phyloP scores from a whole-genome alignment of 2,329 filamentous ascomycete genomes.

The Cladosporium colombiae region DNA sequence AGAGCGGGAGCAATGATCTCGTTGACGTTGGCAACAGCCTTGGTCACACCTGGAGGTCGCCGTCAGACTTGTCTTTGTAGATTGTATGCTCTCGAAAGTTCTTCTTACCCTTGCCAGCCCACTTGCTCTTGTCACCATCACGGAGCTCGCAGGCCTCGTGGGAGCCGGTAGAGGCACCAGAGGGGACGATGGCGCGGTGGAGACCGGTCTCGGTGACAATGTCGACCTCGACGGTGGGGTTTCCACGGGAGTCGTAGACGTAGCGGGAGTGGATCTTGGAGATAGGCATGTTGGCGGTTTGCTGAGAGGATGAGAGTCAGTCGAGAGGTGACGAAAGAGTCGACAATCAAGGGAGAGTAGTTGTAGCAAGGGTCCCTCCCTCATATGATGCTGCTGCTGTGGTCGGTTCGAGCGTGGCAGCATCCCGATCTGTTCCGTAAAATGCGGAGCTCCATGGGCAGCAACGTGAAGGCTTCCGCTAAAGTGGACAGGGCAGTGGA shows the following conservation, averaged over 20 bases:
- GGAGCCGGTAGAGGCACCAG: slow-evolving; percentile 83
- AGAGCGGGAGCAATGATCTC: slow-evolving; percentile 56
- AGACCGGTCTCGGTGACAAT: slow-evolving; percentile 94
- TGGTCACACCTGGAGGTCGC: slow-evolving; percentile 47
- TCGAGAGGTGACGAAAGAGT: background rate
- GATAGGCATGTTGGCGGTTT: slow-evolving; percentile 68
- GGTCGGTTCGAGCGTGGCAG: background rate
- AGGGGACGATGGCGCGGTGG: slow-evolving; percentile 96
- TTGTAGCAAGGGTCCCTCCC: background rate
- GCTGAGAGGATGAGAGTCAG: slow-evolving; percentile 10
- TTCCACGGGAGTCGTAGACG: slow-evolving; percentile 96
- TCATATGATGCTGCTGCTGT: background rate
- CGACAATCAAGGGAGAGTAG: background rate
- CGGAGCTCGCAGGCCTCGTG: slow-evolving; percentile 57
- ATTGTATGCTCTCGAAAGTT: slow-evolving; percentile 8
- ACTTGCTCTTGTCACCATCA: slow-evolving; percentile 55
- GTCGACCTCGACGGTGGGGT: slow-evolving; percentile 98
- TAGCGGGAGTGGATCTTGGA: slow-evolving; percentile 65
- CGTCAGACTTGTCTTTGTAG: slow-evolving; percentile 7
- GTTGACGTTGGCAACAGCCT: slow-evolving; percentile 59
- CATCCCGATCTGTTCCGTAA: slow-evolving; percentile 14
- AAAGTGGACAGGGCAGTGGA: slow-evolving; percentile 13
- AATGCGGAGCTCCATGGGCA: slow-evolving; percentile 21
- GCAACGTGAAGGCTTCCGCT: slow-evolving; percentile 13
- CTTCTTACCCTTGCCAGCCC: slow-evolving; percentile 53